phyloP scores from a whole-genome alignment of 73 alveolate genomes.

The Paramecium biaurelia region DNA sequence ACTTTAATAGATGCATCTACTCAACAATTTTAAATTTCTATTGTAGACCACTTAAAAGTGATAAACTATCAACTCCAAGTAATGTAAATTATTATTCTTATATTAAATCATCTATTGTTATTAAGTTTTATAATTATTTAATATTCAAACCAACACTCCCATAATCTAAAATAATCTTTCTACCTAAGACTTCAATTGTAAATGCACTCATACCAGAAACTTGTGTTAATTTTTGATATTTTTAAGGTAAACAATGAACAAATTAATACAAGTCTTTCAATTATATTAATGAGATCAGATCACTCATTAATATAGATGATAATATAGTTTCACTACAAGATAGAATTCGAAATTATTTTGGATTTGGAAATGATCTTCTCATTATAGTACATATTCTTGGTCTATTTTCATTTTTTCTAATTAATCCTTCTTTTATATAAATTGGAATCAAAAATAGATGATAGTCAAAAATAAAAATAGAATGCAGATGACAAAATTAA shows the following conservation, averaged over 20 bases:
- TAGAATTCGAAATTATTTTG: not conserved
- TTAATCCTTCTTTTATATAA: not conserved
- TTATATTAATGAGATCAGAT: not conserved
- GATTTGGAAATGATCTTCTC: not conserved
- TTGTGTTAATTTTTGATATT: not conserved
- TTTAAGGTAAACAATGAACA: not conserved
- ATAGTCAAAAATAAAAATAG: constrained; percentile 24
- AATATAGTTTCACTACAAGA: not conserved
- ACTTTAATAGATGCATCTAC: not conserved
- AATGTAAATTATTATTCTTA: not conserved
- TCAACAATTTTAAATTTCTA: constrained; percentile 11
- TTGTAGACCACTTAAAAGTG: not conserved
- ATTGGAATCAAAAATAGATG: not conserved
- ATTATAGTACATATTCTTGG: constrained; percentile 12
- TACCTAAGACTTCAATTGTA: not conserved
- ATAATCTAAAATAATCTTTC: not conserved
- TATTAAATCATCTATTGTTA: not conserved
- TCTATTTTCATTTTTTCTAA: not conserved
- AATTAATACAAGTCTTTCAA: not conserved
- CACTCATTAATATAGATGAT: constrained; percentile 26
- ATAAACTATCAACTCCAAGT: constrained; percentile 7
- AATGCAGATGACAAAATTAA: not conserved
- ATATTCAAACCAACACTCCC: constrained; percentile 20
- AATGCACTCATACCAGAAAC: not conserved
- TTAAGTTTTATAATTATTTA: not conserved